Conservation (phyloP, 1,284 basidiomycete genomes). For the Sanguinoderma infundibulare region DNA sequence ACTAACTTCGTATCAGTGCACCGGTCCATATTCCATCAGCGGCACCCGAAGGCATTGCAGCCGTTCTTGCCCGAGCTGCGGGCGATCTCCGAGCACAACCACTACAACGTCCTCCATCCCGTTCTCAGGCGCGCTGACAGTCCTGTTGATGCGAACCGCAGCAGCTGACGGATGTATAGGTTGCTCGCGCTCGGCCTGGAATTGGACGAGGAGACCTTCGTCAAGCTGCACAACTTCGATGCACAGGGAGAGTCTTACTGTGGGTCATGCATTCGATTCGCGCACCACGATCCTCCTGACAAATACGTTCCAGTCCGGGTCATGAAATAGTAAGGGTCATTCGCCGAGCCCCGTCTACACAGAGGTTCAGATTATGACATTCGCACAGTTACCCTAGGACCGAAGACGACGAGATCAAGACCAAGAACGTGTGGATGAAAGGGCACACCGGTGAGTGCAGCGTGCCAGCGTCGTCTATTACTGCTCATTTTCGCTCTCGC, state of each 20-base stretch:
- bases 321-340: slow-evolving; percentile 40
- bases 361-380: not conserved
- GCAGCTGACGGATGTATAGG: slow-evolving; percentile 10
- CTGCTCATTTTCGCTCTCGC: not conserved
- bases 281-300: not conserved
- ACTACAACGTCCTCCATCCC: slow-evolving; percentile 32
- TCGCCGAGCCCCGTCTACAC: not conserved
- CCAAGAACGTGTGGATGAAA: slow-evolving; percentile 63
- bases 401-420: slow-evolving; percentile 53
- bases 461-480: not conserved
- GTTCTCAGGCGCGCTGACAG: slow-evolving; percentile 34
- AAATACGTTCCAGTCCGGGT: slow-evolving; percentile 29
- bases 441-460: slow-evolving; percentile 57
- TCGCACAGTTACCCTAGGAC: slow-evolving; percentile 37
- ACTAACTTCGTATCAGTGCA: slow-evolving; percentile 44
- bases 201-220: slow-evolving; percentile 39
- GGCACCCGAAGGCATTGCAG: slow-evolving; percentile 37
- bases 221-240: slow-evolving; percentile 42
- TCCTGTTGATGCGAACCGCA: too few relatives aligned
- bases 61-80: slow-evolving; percentile 47
- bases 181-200: slow-evolving; percentile 34
- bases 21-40: slow-evolving; percentile 29
- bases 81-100: slow-evolving; percentile 33
- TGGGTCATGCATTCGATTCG: slow-evolving; percentile 20
- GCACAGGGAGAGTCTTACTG: slow-evolving; percentile 32